Base-by-base conservation (phyloP, 148 eudicot species). In the Salicornia ramosissima region DNA sequence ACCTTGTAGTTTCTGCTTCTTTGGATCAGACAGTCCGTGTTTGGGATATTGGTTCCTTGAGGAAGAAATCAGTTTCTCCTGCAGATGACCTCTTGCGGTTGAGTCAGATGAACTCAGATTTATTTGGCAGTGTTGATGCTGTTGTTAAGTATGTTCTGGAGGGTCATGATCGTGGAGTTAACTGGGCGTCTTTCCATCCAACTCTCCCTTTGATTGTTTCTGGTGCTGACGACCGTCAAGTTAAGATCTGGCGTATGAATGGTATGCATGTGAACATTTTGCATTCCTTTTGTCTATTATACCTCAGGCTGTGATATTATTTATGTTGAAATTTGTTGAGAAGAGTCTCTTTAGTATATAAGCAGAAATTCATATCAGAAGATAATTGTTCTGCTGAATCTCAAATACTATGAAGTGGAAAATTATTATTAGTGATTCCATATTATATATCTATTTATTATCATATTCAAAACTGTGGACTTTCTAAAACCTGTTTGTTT, bases 121-220 rank as follows among this genome's bases (percentile, higher is more conserved):
- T 92, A 42, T 92, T 89, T 85, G 93, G 93, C 47, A 88, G 90
- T 47, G 88, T 88, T 69, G 93, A 88, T 70, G 93, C 83, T 77
- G 90, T 86, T 72, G 90, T 88, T 55, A 88, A 88, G 78, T 88
- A 88, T 82, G 93, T 86, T 29, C 72, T 88, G 80, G 97, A 92
- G 82, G 97, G 97, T 66, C 97, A 92, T 85, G 97, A 92, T 70
- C 87, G 97, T 50, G 97, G 97, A 69, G 97, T 92, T 69, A 92
- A 92, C 64, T 92, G 97, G 97, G 97, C 97, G 68, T 74, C 96
- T 69, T 90, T 92, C 72, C 97, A 92, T 81, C 97, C 96, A 10
- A 84, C 93, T 60, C 80, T 86, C 69, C 86, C 86, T 10, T 73
- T 88, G 59, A 86, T 88, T 82, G 90, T 88, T 56, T 86, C 94